Base-by-base conservation (phyloP, 208 protist species). In the Leptomonas pyrrhocoris region DNA sequence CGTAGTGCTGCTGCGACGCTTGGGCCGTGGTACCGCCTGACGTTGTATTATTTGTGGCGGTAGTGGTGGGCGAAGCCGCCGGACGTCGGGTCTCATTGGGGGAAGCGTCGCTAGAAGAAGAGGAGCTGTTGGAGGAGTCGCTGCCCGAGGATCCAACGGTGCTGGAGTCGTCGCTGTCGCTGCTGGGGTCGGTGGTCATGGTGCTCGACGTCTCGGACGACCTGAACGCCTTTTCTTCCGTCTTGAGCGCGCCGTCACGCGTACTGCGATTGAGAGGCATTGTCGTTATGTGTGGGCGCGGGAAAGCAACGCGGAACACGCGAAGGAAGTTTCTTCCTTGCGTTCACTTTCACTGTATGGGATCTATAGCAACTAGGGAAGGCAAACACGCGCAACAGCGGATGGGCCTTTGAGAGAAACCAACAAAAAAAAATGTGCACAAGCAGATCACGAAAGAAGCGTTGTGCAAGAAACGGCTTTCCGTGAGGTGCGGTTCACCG, bases 151-250 rank as follows among this genome's bases (percentile, higher is more conserved):
- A 74, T 53, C 50, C 43, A 21, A 28, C 38, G 50, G 64, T 73
- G 54, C 61, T 61, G 60, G 54, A 36, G 43, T 71, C 63, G 25
- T 63, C 76, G 34, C 60, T 71, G 45, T 57, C 60, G 43, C 59
- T 81, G 62, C 65, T 81, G 48, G 50, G 53, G 38, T 48, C 73
- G 51, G 42, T 81, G n/a, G 70, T 77, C 7, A 63, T 51, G 48
- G 28, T 63, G 70, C 64, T 81, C 19, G 68, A 67, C 25, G 23
- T 31, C 16, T 40, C 31, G 27, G 45, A 65, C 3, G 31, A 53
- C n/a, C 36, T 30, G 45, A 18, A 28, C 7, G 12, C 30, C 57
- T 30, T 48, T 34, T 67, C 28, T 16, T 58, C 40, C 38, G 1
- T 15, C 27, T 62, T 34, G 0, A 0, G 5, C 7, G 18, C 13